Evolutionary conservation across 441 rosid species (phyloP).

Genomic region (Dalechampia spathulata): DNA sequence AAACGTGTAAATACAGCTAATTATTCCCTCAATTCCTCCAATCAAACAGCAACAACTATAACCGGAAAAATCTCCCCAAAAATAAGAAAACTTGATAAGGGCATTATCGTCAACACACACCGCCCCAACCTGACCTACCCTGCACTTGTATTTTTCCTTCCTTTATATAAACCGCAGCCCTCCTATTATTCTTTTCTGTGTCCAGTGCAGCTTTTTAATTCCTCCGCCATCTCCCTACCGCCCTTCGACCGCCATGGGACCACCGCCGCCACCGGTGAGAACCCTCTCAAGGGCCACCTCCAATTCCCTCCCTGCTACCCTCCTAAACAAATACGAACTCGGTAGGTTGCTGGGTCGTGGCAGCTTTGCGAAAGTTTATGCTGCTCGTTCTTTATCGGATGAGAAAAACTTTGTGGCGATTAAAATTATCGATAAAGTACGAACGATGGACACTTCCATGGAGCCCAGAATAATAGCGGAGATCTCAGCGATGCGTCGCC

Average conservation of each 20-base stretch:
- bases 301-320: conserved; percentile 17
- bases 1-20: background rate
- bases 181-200: background rate
- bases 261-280: conserved; percentile 1
- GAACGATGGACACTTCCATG: conserved; percentile 35
- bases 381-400: conserved; percentile 42
- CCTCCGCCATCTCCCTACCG: background rate
- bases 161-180: conserved; percentile 4
- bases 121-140: background rate
- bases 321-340: conserved; percentile 59
- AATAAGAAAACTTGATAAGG: background rate
- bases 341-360: conserved; percentile 66
- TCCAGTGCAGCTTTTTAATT: background rate
- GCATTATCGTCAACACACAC: background rate
- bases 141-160: background rate
- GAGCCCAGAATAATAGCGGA: conserved; percentile 62
- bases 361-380: conserved; percentile 60
- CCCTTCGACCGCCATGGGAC: conserved; percentile 17
- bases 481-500: conserved; percentile 75
- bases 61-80: background rate
- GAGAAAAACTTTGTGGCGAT: conserved; percentile 30
- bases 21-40: background rate
- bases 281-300: conserved; percentile 7
- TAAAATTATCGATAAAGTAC: conserved; percentile 24
- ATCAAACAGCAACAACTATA: no score